Conservation (phyloP, 192 early-diverging fungal genomes). For the Coemansia sp. region DNA sequence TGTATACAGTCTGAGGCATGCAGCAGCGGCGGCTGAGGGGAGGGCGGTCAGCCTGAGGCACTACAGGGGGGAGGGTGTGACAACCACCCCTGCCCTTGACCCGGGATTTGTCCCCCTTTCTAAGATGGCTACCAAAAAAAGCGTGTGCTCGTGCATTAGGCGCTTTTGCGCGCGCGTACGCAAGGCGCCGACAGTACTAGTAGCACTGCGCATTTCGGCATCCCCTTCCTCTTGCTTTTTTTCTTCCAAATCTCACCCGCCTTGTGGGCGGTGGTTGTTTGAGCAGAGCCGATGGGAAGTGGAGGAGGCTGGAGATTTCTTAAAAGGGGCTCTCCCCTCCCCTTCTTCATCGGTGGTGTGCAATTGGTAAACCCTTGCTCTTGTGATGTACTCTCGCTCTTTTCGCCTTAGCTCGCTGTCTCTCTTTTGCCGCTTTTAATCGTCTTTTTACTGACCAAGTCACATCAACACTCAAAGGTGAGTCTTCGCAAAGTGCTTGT, state of each 20-base stretch:
- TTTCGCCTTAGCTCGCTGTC: neutral
- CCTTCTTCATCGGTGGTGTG: neutral
- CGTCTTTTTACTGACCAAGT: neutral
- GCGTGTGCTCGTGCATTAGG: conserved; percentile 21
- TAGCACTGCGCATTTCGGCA: conserved; percentile 8
- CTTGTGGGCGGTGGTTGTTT: neutral
- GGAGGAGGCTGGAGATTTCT: neutral
- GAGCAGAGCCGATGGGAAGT: conserved; percentile 4
- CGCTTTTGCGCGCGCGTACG: conserved; percentile 20
- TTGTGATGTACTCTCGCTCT: neutral
- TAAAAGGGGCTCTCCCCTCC: conserved; percentile 8
- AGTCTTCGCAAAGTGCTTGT: neutral
- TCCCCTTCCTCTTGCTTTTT: conserved; percentile 3
- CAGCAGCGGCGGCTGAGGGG: neutral
- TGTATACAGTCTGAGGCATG: neutral
- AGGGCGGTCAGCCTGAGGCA: conserved; percentile 14
- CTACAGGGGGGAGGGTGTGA: conserved; percentile 27
- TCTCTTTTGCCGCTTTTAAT: neutral
- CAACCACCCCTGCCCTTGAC: conserved; percentile 28
- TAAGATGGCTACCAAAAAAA: conserved; percentile 9
- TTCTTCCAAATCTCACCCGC: neutral
- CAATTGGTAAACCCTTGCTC: conserved; percentile 1
- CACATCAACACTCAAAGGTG: neutral
- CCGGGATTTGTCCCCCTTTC: conserved; percentile 29
- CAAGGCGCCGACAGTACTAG: conserved; percentile 26